Percentiles rank a stretch among this genome's conserved stretches.
Conservation (phyloP, 768 basidiomycete genomes). For the Leccinum longicurvipes region DNA sequence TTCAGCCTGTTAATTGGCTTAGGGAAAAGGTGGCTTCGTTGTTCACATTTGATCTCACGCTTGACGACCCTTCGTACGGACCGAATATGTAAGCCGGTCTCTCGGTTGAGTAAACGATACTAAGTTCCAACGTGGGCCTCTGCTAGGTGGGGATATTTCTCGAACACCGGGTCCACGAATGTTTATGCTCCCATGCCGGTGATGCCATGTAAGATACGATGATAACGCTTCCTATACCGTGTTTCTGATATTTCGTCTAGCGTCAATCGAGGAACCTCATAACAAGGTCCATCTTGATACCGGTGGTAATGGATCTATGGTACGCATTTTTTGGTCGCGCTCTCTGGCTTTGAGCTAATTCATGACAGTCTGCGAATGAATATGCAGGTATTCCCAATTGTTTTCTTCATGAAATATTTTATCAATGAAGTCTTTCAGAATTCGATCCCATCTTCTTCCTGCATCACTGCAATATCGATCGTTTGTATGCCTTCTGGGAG, state of each 20-base stretch:
- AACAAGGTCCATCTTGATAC: constrained; percentile 17
- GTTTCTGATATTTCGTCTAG: constrained; percentile 2
- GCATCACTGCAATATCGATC: constrained; percentile 19
- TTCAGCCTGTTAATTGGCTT: constrained; percentile 12
- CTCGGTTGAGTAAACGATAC: neutral
- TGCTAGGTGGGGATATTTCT: constrained; percentile 20
- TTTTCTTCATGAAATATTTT: neutral
- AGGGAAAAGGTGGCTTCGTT: constrained; percentile 13
- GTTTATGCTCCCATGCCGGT: neutral
- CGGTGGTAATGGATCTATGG: constrained; percentile 19
- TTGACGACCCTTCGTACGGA: constrained; percentile 6
- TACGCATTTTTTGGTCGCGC: neutral
- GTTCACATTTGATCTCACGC: constrained; percentile 15
- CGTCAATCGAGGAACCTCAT: constrained; percentile 19
- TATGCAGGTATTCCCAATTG: constrained; percentile 14
- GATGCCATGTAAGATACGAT: constrained; percentile 6
- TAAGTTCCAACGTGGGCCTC: neutral
- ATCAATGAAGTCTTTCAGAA: neutral
- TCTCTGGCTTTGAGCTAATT: neutral
- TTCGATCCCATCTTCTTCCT: constrained; percentile 20
- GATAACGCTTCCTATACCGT: neutral
- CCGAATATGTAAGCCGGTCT: constrained; percentile 14
- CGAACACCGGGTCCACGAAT: neutral
- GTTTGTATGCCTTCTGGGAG: constrained; percentile 21
- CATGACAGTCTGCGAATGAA: constrained; percentile 9